These are phyloP conservation scores for Candida germanica DNA, from an alignment of 805 yeast genomes.

Conservation along the genomic window DNA sequence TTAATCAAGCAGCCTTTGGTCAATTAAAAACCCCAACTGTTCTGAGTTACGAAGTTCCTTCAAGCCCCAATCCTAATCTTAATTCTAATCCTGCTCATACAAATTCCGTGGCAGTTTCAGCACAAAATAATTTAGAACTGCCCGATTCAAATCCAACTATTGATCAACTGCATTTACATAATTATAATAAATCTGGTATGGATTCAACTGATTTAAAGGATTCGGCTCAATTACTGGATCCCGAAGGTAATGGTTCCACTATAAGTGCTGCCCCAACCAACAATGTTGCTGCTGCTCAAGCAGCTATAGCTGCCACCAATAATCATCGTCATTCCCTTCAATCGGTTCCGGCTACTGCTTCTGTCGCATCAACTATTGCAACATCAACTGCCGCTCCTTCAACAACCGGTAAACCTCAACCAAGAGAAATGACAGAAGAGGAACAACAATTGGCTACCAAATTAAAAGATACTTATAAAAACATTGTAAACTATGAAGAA, in stretches of 20 bases:
- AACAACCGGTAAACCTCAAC: slow-evolving; percentile 9
- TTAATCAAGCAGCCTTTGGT: too few species aligned
- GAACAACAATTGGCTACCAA: slow-evolving; percentile 67
- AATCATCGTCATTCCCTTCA: not conserved
- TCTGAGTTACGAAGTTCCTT: slow-evolving; percentile 40
- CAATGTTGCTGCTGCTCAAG: not conserved
- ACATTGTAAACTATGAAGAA: slow-evolving; percentile 64
- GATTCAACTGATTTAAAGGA: not conserved
- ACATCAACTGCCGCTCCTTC: slow-evolving; percentile 12
- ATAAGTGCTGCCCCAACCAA: slow-evolving; percentile 2
- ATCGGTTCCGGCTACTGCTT: not conserved
- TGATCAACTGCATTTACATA: slow-evolving; percentile 12
- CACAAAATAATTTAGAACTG: slow-evolving; percentile 38
- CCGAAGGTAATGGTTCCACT: slow-evolving; percentile 5
- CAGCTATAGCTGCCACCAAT: not conserved
- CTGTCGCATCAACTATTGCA: slow-evolving; percentile 1
- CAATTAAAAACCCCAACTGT: slow-evolving; percentile 38
- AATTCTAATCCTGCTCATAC: too few species aligned
- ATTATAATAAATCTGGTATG: not conserved
- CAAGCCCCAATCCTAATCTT: slow-evolving; percentile 35
- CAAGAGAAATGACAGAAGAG: slow-evolving; percentile 48
- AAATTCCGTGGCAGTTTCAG: slow-evolving; percentile 18
- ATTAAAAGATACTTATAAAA: slow-evolving; percentile 70
- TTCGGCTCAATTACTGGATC: slow-evolving; percentile 5
- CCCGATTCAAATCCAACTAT: slow-evolving; percentile 34